A percentile compares a stretch with the other conserved stretches of the same genome.
phyloP scores from a whole-genome alignment of 2,329 filamentous ascomycete genomes.

The Furcasterigmium furcatum region DNA sequence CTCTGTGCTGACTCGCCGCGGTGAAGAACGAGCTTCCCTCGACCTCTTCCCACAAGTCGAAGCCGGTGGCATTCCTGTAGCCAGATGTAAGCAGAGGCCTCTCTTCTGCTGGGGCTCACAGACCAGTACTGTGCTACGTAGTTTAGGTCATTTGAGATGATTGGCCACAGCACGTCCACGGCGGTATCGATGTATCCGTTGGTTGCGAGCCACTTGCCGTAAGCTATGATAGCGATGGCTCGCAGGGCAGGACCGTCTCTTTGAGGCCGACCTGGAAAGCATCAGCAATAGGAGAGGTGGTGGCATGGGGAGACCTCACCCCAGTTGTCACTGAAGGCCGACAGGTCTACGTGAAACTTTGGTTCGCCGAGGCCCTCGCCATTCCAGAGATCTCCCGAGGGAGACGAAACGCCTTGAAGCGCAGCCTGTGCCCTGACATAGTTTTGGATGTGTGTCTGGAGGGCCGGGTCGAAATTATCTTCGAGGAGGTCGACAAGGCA shows the following conservation, averaged over 20 bases:
- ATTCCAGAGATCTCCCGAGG: conserved; percentile 55
- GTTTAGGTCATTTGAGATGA: conserved; percentile 71
- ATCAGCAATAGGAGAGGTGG: too few relatives aligned
- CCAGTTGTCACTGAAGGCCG: conserved; percentile 65
- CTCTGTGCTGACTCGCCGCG: conserved; percentile 63
- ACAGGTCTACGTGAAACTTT: conserved; percentile 66
- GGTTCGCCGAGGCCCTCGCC: conserved; percentile 64
- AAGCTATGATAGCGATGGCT: conserved; percentile 69
- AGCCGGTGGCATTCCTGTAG: conserved; percentile 53
- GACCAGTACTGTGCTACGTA: conserved; percentile 73
- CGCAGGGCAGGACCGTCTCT: conserved; percentile 76
- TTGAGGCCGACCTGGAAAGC: conserved; percentile 68
- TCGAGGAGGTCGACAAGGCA: conserved; percentile 63
- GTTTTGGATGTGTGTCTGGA: conserved; percentile 61
- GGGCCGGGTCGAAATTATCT: conserved; percentile 50
- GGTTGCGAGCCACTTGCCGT: conserved; percentile 67
- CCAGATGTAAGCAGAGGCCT: conserved; percentile 1
- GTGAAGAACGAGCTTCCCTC: conserved; percentile 79
- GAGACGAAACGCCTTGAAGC: conserved; percentile 66
- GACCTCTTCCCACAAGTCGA: conserved; percentile 84
- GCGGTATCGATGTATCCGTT: conserved; percentile 62
- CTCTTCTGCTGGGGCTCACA: conserved; percentile 3
- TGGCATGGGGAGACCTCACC: conserved; percentile 28
- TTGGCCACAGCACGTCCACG: conserved; percentile 61
- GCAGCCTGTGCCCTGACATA: conserved; percentile 66